These are phyloP conservation scores for Aureobasidium sp. DNA, from an alignment of 2,329 filamentous ascomycete genomes.

Conservation along the genomic window DNA sequence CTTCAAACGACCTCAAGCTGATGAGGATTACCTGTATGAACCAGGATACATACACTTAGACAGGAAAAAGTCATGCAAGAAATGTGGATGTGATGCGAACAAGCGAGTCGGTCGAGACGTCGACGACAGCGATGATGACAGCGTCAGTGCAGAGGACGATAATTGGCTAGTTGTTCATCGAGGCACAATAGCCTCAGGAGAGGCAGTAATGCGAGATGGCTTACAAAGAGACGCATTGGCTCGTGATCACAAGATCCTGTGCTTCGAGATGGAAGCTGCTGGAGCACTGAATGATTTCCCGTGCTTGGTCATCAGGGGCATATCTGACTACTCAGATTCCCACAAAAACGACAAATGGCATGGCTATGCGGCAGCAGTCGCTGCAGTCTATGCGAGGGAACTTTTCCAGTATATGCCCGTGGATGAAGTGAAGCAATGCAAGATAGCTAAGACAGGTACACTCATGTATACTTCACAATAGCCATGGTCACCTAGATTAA, in stretches of 20 bases:
- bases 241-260: constrained; percentile 20
- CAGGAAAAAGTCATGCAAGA: neutral
- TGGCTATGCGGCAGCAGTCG: constrained; percentile 20
- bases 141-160: neutral
- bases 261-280: constrained; percentile 23
- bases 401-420: constrained; percentile 5
- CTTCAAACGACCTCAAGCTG: neutral
- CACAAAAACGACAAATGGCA: constrained; percentile 23
- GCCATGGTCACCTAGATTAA: neutral
- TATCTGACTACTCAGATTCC: constrained; percentile 21
- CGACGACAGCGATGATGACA: neutral
- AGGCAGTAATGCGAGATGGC: constrained; percentile 28
- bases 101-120: neutral
- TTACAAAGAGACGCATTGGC: constrained; percentile 13
- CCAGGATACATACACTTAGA: neutral
- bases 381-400: constrained; percentile 19
- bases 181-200: constrained; percentile 22
- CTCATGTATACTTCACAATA: neutral
- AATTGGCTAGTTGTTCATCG: constrained; percentile 17
- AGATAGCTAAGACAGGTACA: neutral
- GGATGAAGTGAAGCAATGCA: constrained; percentile 2
- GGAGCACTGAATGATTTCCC: constrained; percentile 20
- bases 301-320: constrained; percentile 22
- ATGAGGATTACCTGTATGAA: neutral
- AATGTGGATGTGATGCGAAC: neutral